These are phyloP conservation scores for Ascoidea tarda DNA, from an alignment of 805 yeast genomes.

Conservation along the genomic window DNA sequence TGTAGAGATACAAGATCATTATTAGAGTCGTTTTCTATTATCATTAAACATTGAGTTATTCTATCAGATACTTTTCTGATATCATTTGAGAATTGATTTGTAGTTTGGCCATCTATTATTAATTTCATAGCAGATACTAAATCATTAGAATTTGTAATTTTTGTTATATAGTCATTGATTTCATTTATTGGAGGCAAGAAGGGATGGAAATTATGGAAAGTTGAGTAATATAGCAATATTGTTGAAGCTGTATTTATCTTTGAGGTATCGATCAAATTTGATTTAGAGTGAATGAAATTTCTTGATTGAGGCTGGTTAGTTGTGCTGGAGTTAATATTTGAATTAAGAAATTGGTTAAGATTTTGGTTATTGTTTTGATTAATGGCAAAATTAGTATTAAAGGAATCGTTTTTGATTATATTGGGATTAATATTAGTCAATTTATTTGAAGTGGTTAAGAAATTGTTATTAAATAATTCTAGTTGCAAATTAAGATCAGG, in stretches of 20 bases:
- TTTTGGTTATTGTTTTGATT: slow-evolving; percentile 15
- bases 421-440: too few species aligned
- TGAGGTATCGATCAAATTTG: not conserved
- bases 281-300: not conserved
- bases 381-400: slow-evolving; percentile 2
- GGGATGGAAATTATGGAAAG: slow-evolving; percentile 31
- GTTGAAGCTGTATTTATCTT: slow-evolving; percentile 10
- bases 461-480: slow-evolving; percentile 3
- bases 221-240: slow-evolving; percentile 19
- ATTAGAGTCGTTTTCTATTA: slow-evolving; percentile 15
- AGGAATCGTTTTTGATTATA: not conserved
- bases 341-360: slow-evolving; percentile 1
- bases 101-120: slow-evolving; percentile 33
- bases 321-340: not conserved
- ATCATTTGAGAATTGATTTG: slow-evolving; percentile 22
- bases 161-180: slow-evolving; percentile 20
- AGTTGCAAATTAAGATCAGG: not conserved
- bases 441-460: too few species aligned
- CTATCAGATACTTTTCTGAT: slow-evolving; percentile 26
- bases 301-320: not conserved
- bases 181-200: slow-evolving; percentile 27
- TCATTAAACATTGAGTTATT: slow-evolving; percentile 19
- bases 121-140: slow-evolving; percentile 32
- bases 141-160: slow-evolving; percentile 23
- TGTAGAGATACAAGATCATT: slow-evolving; percentile 32